A percentile compares a stretch with the other conserved stretches of the same genome.
Evolutionary conservation across 306 rosid genomes (phyloP).

Genomic region (Purshia tridentata): DNA sequence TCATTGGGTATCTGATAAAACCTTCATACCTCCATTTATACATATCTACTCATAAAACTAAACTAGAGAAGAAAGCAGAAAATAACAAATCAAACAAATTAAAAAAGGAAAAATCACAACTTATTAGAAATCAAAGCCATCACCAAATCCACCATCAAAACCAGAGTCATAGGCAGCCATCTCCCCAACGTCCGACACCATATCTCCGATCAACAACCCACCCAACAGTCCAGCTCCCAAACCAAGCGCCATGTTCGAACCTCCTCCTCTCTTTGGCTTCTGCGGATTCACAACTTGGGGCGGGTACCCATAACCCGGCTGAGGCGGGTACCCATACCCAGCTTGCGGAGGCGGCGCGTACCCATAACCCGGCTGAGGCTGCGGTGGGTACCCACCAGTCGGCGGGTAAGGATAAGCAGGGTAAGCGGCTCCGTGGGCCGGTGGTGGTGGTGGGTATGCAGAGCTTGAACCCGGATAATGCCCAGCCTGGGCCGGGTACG

Average conservation of each 20-base stretch:
- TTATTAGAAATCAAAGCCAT: slow-evolving; percentile 27
- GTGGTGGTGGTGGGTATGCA: slow-evolving; percentile 17
- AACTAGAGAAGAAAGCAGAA: background rate
- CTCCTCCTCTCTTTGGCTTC: slow-evolving; percentile 31
- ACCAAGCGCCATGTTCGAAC: slow-evolving; percentile 36
- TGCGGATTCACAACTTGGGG: slow-evolving; percentile 17
- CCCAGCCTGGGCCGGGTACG: slow-evolving; percentile 40
- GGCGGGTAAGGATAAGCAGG: slow-evolving; percentile 35
- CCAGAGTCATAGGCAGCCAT: slow-evolving; percentile 21
- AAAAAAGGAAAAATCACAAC: background rate
- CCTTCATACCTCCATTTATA: background rate
- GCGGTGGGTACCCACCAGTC: slow-evolving; percentile 13
- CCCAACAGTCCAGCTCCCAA: slow-evolving; percentile 52
- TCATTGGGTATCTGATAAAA: background rate
- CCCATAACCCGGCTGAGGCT: slow-evolving; percentile 30
- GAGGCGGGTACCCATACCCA: slow-evolving; percentile 34
- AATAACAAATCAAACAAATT: background rate
- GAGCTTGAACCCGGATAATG: slow-evolving; percentile 30
- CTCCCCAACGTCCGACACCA: slow-evolving; percentile 33
- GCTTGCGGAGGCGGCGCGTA: slow-evolving; percentile 34
- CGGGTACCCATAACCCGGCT: slow-evolving; percentile 29
- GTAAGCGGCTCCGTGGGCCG: slow-evolving; percentile 4
- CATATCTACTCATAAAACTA: background rate
- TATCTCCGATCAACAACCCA: slow-evolving; percentile 50
- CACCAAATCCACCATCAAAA: slow-evolving; percentile 21